Evolutionary conservation across 2,329 filamentous ascomycete species (phyloP), one percentile per base, ranked within the genome.

Genomic region (Cercospora beticola): DNA sequence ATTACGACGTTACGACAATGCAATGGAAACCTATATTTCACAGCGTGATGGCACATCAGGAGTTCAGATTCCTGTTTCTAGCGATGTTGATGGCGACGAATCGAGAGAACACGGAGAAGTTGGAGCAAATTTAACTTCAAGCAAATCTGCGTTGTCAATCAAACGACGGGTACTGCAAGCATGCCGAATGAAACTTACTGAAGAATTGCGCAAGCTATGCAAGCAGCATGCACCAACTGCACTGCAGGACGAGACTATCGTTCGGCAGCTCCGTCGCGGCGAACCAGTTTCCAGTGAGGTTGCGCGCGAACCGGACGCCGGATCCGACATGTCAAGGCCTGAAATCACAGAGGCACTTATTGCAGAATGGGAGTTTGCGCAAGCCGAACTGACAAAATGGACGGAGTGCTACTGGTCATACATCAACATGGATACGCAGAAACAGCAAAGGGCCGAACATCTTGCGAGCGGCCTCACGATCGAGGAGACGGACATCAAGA

Each of bases 161-260:
- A 23, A 28, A 12, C 21, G n/a, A 26, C 21, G 49, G 9, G 10
- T 54, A 3, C 18, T 33, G 5, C 23, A 63, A 31, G 18, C 30
- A 28, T 63, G 61, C 14, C 61, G 61, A 14, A 46, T 31, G 43
- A 63, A 52, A 30, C 21, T 63, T n/a, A 28, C n/a, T 16, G 23
- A 54, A 23, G 61, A 63, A 7, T 21, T 63, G 23, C 61, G 61
- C 10, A 63, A 63, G 61, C 28, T 63, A 7, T 63, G 61, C 43
- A 63, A 63, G 21, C 40, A 63, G 43, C 43, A 49, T 63, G 43
- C 28, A 6, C 61, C 61, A 28, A 28, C 46, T 46, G 52, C 26
- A 6, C 52, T 63, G 5, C 36, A 54, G 10, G 43, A 63, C 28
- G 61, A 63, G n/a, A 18, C 14, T 10, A 52, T 63, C 36, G 43